Conservation (phyloP, 352 stramenopile species). For the Blastocystis sp. region DNA sequence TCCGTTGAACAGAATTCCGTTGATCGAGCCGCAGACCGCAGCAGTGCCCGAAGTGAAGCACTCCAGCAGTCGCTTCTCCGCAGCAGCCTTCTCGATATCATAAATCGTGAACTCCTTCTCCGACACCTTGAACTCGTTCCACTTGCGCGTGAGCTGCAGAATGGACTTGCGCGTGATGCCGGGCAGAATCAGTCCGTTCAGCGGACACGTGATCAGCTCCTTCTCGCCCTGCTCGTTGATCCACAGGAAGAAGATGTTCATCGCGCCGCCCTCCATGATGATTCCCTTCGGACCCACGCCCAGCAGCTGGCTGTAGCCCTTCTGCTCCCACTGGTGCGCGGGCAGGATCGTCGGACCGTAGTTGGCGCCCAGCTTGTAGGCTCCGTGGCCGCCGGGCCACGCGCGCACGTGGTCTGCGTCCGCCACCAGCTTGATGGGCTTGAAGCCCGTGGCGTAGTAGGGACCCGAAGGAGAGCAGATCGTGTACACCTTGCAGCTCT, state of each 20-base stretch:
- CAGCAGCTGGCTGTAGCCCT: slow-evolving; percentile 50
- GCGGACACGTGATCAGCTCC: slow-evolving; percentile 84
- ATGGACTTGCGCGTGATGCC: slow-evolving; percentile 89
- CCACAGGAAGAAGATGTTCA: slow-evolving; percentile 96
- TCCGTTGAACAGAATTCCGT: slow-evolving; percentile 83
- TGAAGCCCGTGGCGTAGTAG: slow-evolving; percentile 88
- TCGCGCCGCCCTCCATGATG: slow-evolving; percentile 77
- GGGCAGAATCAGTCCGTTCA: slow-evolving; percentile 87
- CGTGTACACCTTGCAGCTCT: slow-evolving; percentile 61
- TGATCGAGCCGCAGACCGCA: slow-evolving; percentile 82
- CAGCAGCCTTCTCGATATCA: slow-evolving; percentile 78
- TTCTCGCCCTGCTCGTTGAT: slow-evolving; percentile 78
- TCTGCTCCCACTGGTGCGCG: slow-evolving; percentile 53
- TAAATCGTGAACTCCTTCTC: slow-evolving; percentile 84
- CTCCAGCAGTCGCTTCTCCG: slow-evolving; percentile 79
- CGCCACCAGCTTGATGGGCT: slow-evolving; percentile 75
- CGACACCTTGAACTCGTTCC: slow-evolving; percentile 81
- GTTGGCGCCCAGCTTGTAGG: slow-evolving; percentile 76
- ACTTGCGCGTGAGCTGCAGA: slow-evolving; percentile 76
- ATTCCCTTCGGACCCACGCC: slow-evolving; percentile 53
- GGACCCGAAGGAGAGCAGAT: slow-evolving; percentile 88
- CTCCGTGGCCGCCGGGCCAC: slow-evolving; percentile 85
- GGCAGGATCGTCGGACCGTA: slow-evolving; percentile 59
- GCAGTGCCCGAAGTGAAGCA: slow-evolving; percentile 87
- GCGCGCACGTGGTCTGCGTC: slow-evolving; percentile 82